A percentile compares a stretch with the other conserved stretches of the same genome.
These are phyloP conservation scores for Aphanomyces cochlioides DNA, from an alignment of 352 stramenopile species.

Conservation along the genomic window DNA sequence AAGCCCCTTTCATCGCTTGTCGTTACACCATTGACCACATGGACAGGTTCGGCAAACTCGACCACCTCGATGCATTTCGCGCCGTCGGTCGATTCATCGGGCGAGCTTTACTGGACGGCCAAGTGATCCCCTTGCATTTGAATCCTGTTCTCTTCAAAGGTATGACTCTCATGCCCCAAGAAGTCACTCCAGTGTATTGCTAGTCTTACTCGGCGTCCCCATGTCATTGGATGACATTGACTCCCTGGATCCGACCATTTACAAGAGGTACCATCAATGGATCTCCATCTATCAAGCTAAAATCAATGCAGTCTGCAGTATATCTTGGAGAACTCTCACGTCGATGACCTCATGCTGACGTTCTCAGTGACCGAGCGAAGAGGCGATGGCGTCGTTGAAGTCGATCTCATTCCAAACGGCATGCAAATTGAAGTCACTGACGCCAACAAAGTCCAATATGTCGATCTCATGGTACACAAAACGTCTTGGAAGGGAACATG, in stretches of 20 bases:
- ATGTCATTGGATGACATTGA: constrained; percentile 79
- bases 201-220: constrained; percentile 54
- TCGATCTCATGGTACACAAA: constrained; percentile 83
- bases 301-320: constrained; percentile 46
- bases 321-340: constrained; percentile 61
- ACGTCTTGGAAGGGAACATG: not conserved
- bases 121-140: constrained; percentile 65
- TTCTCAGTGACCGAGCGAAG: constrained; percentile 65
- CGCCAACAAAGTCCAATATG: constrained; percentile 95
- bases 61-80: constrained; percentile 49
- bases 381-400: constrained; percentile 63
- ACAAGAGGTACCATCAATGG: constrained; percentile 36
- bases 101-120: constrained; percentile 68
- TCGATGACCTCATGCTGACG: constrained; percentile 64
- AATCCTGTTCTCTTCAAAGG: constrained; percentile 77
- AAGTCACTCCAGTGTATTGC: constrained; percentile 42
- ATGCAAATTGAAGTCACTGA: constrained; percentile 89
- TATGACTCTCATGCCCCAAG: constrained; percentile 66
- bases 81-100: constrained; percentile 65
- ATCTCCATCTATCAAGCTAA: too few relatives aligned
- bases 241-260: constrained; percentile 71
- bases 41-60: constrained; percentile 24
- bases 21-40: too few relatives aligned
- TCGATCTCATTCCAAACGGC: constrained; percentile 91
- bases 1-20: too few relatives aligned